Base-by-base conservation (phyloP, 345 rosid genomes). In the Rhodomyrtus tomentosa region DNA sequence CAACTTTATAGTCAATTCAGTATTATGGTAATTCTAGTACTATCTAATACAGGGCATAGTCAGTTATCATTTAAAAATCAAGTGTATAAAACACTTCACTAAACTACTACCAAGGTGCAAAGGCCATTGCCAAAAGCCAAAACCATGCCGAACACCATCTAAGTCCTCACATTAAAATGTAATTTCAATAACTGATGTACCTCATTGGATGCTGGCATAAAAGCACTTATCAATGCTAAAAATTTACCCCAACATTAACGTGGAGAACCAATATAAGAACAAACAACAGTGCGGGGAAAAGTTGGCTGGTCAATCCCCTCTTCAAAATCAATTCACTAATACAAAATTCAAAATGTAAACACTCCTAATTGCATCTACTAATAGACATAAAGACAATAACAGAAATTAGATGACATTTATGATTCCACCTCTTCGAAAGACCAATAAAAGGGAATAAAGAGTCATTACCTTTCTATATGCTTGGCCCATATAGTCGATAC, bases 401-500 rank as follows among this genome's bases (percentile, higher is more conserved):
- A 50, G 52, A 50, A 80, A 29, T 16, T 14, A 3, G 27, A 81
- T 29, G 2, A 25, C 13, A 27, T 49, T 50, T 50, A 81, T 25
- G 24, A 81, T 81, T 51, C 58, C 55, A 81, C 21, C 45, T 21
- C 79, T 80, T 54, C 5, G 3, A 24, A 29, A 81, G 72, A 82
- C 52, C 21, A 14, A 38, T 32, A 53, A 11, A 82, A 21, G 52
- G 58, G 84, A 51, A 68, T 40, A 80, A 80, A 40, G 6, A 83
- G 49, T 84, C 52, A 73, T 87, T 92, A 95, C 98, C 90, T 87
- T 90, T 87, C 85, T 89, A 88, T 93, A 94, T 24, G 87, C 85
- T n/a, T 18, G 1, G 54, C 99, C 99, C 96, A 97, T 93, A 85
- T 51, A 97, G 86, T 95, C 99, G 49, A 95, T 97, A 40, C 99